Evolutionary conservation across 2,329 filamentous ascomycete species (phyloP), one percentile per base, ranked within the genome.

Genomic region (Chalara sp.): DNA sequence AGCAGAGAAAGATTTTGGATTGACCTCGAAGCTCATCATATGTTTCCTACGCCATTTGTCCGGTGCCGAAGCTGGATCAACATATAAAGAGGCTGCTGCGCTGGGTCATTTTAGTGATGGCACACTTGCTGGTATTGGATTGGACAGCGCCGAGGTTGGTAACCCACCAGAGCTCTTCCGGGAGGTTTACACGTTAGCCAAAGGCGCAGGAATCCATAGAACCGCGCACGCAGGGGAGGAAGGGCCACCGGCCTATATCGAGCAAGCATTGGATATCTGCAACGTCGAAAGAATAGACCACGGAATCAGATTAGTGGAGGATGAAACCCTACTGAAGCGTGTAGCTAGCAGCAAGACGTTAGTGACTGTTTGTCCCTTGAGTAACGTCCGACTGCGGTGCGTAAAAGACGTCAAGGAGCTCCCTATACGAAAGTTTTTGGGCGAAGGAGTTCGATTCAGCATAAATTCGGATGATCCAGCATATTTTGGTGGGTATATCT

Each of bases 191-290:
- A 68, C 64, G 1, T 71, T 74, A 21, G 83, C 80, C 0, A 66
- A 69, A 48, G 65, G 66, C 30, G 70, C 70, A 31, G 79, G 80
- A 0, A 73, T 86, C 47, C 70, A 73, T 31, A 72, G 81, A n/a
- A 91, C 87, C 0, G 81, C 86, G 3, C 87, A 91, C 65, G 86
- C 83, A 3, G 86, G 87, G 48, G 87, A 91, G 65, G 87, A 91
- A 63, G 86, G 84, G 0, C 83, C 85, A 12, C 69, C 82, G 4
- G 73, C 72, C 5, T 89, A 86, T 66, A 83, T 92, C 58, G 68
- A 70, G 29, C 72, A 74, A 30, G 83, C 86, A 2, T 70, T 90
- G 40, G 78, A 86, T 57, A 63, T 73, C 32, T 74, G 89, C 42
- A 71, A 74, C 28, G 79, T 81, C 41, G 70, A 77, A 64, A 78